A percentile compares a stretch with the other conserved stretches of the same genome.
These are phyloP conservation scores for Viola pubescens DNA, from an alignment of 441 rosid species.

Conservation along the genomic window DNA sequence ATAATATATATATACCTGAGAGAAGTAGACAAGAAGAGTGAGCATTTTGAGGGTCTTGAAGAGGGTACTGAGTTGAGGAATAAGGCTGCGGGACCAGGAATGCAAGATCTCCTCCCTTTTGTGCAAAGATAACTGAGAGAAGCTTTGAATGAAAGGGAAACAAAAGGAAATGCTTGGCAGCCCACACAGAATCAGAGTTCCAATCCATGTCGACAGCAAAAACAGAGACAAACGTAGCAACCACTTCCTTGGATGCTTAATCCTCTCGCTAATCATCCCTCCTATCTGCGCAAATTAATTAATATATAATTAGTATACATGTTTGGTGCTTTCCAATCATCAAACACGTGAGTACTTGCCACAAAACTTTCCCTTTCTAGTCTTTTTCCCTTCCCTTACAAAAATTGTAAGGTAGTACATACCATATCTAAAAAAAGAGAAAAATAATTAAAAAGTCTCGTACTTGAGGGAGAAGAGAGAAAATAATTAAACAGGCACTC, in stretches of 20 bases:
- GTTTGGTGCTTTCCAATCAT: background rate
- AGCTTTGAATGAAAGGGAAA: constrained; percentile 45
- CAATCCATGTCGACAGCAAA: constrained; percentile 59
- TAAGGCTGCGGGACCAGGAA: constrained; percentile 49
- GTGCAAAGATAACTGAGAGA: constrained; percentile 34
- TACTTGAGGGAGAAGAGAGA: no score
- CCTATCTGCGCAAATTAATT: constrained; percentile 36
- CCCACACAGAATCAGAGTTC: constrained; percentile 59
- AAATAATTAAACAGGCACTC: no score
- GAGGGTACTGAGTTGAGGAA: constrained; percentile 41
- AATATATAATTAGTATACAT: background rate
- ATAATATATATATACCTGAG: constrained; percentile 38
- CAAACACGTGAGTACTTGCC: no score
- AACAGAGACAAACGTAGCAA: constrained; percentile 37
- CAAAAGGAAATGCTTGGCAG: constrained; percentile 30
- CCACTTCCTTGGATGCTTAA: constrained; percentile 73
- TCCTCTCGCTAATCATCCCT: constrained; percentile 43
- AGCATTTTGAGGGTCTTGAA: constrained; percentile 53
- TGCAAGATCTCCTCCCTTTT: constrained; percentile 39
- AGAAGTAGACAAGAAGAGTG: constrained; percentile 49
- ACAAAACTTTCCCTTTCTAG: no score
- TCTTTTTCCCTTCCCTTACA: no score
- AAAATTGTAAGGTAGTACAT: no score
- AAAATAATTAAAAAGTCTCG: no score
- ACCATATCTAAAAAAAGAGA: no score